Evolutionary conservation across 257 asterid species (phyloP), one percentile per base, ranked within the genome.

Genomic region (Capsicum baccatum): DNA sequence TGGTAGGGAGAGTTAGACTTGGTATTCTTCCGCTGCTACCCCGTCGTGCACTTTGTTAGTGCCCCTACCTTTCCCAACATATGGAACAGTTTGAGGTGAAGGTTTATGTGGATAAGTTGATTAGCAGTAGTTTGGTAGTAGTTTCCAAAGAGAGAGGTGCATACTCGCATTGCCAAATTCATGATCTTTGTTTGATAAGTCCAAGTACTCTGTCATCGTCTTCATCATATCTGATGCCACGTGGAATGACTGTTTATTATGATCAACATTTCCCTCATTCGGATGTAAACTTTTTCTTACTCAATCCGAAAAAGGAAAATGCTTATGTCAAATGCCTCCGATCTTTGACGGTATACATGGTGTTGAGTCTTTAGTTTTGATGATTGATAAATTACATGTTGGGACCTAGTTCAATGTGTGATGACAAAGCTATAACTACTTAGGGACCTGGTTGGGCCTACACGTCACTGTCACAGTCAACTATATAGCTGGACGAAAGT

Each of bases 41-140:
- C 33, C 1, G 1, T 1, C 33, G 33, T 26, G 33, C 33, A 26
- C 33, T 26, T 26, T 26, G 33, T 26, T 26, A 26, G 2, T 26
- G 33, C 33, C 33, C 0, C 33, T 26, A 1, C 33, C 33, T 26
- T 26, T 26, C 33, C 33, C 2, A 26, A 26, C 2, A 26, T 9
- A 10, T 90, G 60, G 16, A 47, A 55, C 55, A 84, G 55, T 85
- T 9, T 21, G 63, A 7, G 33, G 3, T 44, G 15, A 68, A 87
- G 59, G 86, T 35, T 17, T 90, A 83, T 69, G 12, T 89, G 68
- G 80, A 44, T 55, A 69, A 88, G 33, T 79, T 88, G 16, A 85
- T 85, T 6, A 12, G 17, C 12, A 83, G 89, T 54, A 86, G 84
- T 70, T 84, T 86, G 1, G 85, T 86, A 44, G 39, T 79, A 15